Evolutionary conservation across 169 alveolate species (phyloP).

Genomic region (Plasmodium billcollinsi): DNA sequence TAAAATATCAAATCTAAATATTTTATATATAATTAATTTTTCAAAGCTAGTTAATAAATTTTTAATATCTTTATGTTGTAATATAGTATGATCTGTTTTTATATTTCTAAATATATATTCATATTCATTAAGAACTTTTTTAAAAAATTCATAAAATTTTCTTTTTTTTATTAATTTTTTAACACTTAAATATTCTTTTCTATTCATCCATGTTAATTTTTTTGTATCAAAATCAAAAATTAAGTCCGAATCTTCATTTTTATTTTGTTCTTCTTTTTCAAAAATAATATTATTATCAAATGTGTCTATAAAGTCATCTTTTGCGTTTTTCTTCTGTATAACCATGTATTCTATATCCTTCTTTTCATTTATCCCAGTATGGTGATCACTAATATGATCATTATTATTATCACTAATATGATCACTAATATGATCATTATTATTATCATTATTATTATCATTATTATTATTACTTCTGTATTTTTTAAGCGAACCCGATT

Average conservation of each 20-base stretch:
- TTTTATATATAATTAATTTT: slow-evolving; percentile 68
- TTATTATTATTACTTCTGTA: too few species aligned
- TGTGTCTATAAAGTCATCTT: slow-evolving; percentile 47
- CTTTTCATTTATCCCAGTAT: background rate
- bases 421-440: too few species aligned
- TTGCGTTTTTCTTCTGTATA: slow-evolving; percentile 27
- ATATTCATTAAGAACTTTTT: slow-evolving; percentile 70
- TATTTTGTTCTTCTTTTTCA: background rate
- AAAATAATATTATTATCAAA: slow-evolving; percentile 29
- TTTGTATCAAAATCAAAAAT: slow-evolving; percentile 65
- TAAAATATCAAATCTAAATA: slow-evolving; percentile 62
- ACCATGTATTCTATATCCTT: slow-evolving; percentile 6
- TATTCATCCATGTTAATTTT: slow-evolving; percentile 59
- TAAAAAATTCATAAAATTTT: slow-evolving; percentile 57
- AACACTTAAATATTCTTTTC: slow-evolving; percentile 54
- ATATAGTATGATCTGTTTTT: slow-evolving; percentile 67
- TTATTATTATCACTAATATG: background rate
- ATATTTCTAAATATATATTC: slow-evolving; percentile 64
- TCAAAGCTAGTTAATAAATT: slow-evolving; percentile 46
- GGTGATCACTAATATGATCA: background rate
- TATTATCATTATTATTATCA: too few species aligned
- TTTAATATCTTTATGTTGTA: slow-evolving; percentile 65
- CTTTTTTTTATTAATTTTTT: slow-evolving; percentile 56
- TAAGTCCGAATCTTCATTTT: background rate
- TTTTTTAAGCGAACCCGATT: too few species aligned